Evolutionary conservation across 2,329 filamentous ascomycete genomes (phyloP), one percentile per base, ranked within the genome.

Genomic region (Rhinocladiella mackenziei): DNA sequence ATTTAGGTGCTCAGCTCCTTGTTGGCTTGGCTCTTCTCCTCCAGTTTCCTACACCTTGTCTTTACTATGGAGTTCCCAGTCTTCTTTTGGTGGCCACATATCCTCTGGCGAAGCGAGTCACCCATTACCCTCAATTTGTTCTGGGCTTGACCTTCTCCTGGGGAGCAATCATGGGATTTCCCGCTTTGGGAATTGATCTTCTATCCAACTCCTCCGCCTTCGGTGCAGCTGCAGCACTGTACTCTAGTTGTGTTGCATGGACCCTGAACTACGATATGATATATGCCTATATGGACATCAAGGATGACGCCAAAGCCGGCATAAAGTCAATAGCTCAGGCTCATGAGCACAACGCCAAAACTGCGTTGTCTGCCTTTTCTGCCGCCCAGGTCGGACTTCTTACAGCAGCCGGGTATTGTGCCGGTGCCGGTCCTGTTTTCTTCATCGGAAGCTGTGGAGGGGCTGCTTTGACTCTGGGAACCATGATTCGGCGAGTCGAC

Each of bases 401-500:
- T 29, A 65, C 64, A 25, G 60, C 61, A 20, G 68, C 69, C 17
- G 69, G 69, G n/a, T 57, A 66, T 36, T 66, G 66, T 33, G 62
- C 72, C 11, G 77, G 76, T 10, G 70, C 76, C 14, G 77, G 78
- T 1, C 78, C 78, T 1, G 56, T 78, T 10, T 82, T 77, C 62
- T 80, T 77, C 47, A 55, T 72, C 8, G 77, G 76, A 4, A 75
- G 71, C 36, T 80, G 76, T 49, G 78, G 78, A 25, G 73, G 77
- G 46, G 76, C 77, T 6, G 67, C 69, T 18, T 51, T 71, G 23
- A 73, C 77, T 2, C 64, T 81, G 17, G 75, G 68, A 1, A 69
- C 73, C 11, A 81, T 81, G 76, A 79, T 81, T 14, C 72, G 72
- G 63, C 72, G 67, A 47, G 78, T 81, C 19, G 70, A 73, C 42